phyloP scores from a whole-genome alignment of 768 basidiomycete species.

The Mrakia frigida region DNA sequence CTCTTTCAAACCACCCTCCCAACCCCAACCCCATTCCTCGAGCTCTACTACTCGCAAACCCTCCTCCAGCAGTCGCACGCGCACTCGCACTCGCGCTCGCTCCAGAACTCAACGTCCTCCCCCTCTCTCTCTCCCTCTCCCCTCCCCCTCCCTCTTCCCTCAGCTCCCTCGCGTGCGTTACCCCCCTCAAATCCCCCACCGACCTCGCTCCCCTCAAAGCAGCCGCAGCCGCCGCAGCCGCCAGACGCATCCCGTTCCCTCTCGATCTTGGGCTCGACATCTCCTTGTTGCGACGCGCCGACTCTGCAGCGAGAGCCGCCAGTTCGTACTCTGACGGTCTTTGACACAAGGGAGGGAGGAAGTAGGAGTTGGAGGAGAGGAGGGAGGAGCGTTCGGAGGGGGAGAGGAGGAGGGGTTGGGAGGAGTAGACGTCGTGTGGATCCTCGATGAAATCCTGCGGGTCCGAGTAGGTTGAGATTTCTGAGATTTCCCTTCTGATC shows the following conservation, averaged over 20 bases:
- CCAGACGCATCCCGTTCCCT: too few relatives aligned
- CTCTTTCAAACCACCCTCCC: background rate
- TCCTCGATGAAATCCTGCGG: background rate
- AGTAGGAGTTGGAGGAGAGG: constrained; percentile 4
- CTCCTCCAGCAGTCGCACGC: too few relatives aligned
- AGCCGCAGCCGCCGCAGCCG: too few relatives aligned
- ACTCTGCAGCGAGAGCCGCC: background rate
- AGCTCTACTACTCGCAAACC: too few relatives aligned
- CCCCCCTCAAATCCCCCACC: background rate
- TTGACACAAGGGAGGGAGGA: constrained; percentile 1
- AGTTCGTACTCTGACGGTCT: background rate
- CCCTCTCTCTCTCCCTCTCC: background rate
- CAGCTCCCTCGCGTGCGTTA: background rate
- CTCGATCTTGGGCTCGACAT: background rate
- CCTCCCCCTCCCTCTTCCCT: background rate
- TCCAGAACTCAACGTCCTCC: background rate
- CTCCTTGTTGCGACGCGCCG: background rate
- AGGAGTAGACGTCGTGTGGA: background rate
- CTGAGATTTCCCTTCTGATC: background rate
- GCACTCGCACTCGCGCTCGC: background rate
- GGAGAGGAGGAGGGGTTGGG: background rate
- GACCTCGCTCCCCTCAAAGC: background rate
- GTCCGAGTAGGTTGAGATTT: background rate
- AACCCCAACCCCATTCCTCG: background rate
- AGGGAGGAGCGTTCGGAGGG: background rate